A percentile compares a stretch with the other conserved stretches of the same genome.
Conservation (phyloP, 352 stramenopile species). For the Phytophthora ramorum region DNA sequence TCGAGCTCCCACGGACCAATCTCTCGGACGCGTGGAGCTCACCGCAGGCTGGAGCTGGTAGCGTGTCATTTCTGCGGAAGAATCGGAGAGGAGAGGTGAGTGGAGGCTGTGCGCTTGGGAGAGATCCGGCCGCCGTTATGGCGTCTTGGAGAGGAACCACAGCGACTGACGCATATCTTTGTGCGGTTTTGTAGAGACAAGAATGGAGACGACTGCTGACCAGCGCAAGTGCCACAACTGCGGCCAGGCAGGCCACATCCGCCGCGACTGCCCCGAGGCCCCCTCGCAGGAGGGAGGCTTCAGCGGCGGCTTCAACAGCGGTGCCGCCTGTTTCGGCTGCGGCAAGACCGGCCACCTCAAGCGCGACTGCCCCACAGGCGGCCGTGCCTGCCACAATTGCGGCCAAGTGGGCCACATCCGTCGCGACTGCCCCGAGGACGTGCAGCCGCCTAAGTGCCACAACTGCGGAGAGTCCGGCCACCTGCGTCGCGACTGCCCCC, state of each 20-base stretch:
- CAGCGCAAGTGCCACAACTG: slow-evolving; percentile 87
- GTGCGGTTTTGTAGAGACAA: slow-evolving; percentile 22
- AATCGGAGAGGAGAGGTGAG: slow-evolving; percentile 44
- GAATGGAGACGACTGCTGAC: slow-evolving; percentile 51
- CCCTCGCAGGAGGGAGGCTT: slow-evolving; percentile 50
- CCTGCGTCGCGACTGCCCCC: slow-evolving; percentile 75
- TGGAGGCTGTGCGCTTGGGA: too few species aligned
- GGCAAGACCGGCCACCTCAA: slow-evolving; percentile 85
- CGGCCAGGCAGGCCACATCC: slow-evolving; percentile 74
- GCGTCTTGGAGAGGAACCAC: neutral
- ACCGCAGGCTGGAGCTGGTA: slow-evolving; percentile 7
- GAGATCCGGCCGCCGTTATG: too few species aligned
- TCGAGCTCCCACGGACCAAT: slow-evolving; percentile 39
- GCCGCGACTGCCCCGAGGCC: slow-evolving; percentile 77
- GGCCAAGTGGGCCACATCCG: slow-evolving; percentile 80
- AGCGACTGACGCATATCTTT: slow-evolving; percentile 28
- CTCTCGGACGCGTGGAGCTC: slow-evolving; percentile 26
- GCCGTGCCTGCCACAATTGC: slow-evolving; percentile 86
- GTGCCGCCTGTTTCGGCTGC: slow-evolving; percentile 75
- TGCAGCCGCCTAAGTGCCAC: slow-evolving; percentile 79
- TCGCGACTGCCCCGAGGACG: slow-evolving; percentile 80
- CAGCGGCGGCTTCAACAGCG: slow-evolving; percentile 37
- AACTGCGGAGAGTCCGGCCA: slow-evolving; percentile 80
- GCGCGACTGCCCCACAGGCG: slow-evolving; percentile 76
- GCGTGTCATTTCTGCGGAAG: slow-evolving; percentile 57